Percentiles rank a stretch among this genome's conserved stretches.
Evolutionary conservation across 2,329 filamentous ascomycete genomes (phyloP).

Genomic region (Cryphonectria japonica): DNA sequence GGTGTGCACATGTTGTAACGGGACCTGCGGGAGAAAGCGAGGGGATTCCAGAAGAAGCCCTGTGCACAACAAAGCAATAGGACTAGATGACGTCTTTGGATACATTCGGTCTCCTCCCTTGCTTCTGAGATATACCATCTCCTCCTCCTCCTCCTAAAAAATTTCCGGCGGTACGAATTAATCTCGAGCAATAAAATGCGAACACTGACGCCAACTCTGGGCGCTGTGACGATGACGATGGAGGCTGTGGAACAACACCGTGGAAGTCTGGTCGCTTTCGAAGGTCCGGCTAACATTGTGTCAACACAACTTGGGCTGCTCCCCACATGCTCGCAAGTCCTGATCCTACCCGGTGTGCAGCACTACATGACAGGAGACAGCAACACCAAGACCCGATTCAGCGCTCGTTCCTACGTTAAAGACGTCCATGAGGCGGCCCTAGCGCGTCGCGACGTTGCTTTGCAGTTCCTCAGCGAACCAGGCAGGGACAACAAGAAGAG

Average conservation of each 20-base stretch:
- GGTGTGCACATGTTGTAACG: background rate
- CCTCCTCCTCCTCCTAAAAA: too few species aligned
- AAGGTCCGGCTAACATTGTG: conserved; percentile 58
- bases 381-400: conserved; percentile 37
- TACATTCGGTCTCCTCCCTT: background rate
- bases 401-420: conserved; percentile 48
- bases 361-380: conserved; percentile 46
- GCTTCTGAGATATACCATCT: background rate
- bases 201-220: background rate
- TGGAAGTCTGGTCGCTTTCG: conserved; percentile 63
- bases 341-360: conserved; percentile 58
- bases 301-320: conserved; percentile 64
- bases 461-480: conserved; percentile 54
- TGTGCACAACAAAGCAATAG: background rate
- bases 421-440: conserved; percentile 54
- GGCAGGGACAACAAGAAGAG: conserved; percentile 53
- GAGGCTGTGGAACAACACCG: conserved; percentile 33
- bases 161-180: background rate
- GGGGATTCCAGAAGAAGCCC: background rate
- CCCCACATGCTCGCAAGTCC: conserved; percentile 60
- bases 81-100: background rate
- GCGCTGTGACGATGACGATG: conserved; percentile 17
- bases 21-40: background rate
- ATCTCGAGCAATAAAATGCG: background rate
- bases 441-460: conserved; percentile 52